Evolutionary conservation across 352 stramenopile genomes (phyloP), one percentile per base, ranked within the genome.

Genomic region (Globisporangium recalcitrans): DNA sequence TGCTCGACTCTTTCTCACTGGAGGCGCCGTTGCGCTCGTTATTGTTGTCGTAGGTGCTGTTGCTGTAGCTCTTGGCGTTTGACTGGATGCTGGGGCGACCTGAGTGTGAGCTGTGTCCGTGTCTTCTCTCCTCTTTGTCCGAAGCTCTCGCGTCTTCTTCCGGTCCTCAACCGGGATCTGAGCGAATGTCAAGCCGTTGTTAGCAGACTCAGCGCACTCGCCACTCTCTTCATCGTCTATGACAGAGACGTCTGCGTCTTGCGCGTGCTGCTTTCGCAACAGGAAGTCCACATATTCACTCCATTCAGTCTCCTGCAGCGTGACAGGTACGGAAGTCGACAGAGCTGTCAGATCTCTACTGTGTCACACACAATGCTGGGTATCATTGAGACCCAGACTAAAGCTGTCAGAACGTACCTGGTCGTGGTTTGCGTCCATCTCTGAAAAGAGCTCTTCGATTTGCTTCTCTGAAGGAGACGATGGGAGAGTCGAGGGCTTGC

Each of bases 281-380:
- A 90, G 57, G 52, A 85, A 87, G 11, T 60, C 60, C 16, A 90
- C 62, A 69, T 80, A 90, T 34, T 90, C 78, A n/a, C 58, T 27
- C 80, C 80, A 90, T 48, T 82, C 69, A 14, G 87, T 73, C 19
- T 67, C 62, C 74, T 86, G 32, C 3, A 38, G 27, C 40, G 63
- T 56, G 16, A 31, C 57, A 1, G 2, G 19, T 29, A 5, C 40
- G 29, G 29, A 38, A 10, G 14, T 5, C 2, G 2, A 31, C 27
- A 38, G 3, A 38, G 2, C 0, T 16, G 32, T 16, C 10, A 14
- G 32, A n/a, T n/a, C n/a, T n/a, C n/a, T 31, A 31, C 27, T 31
- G 27, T 31, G 5, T 31, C 27, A 31, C n/a, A n/a, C n/a, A n/a
- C n/a, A n/a, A n/a, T n/a, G n/a, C n/a, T n/a, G n/a, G n/a, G n/a